Evolutionary conservation across 1,284 basidiomycete genomes (phyloP).

Genomic region (Cronartium quercuum): DNA sequence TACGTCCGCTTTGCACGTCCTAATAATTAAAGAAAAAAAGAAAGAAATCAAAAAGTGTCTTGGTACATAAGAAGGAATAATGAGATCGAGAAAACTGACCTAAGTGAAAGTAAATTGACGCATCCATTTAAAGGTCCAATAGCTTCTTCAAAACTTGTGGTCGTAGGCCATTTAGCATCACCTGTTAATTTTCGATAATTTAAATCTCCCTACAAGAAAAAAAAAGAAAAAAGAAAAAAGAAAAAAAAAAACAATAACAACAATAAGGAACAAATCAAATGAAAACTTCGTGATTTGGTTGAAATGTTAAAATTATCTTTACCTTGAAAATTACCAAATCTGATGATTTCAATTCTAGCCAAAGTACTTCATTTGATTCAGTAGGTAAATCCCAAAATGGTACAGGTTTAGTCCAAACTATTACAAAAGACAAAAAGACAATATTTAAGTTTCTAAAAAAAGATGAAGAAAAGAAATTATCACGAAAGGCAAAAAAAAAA

Average conservation of each 20-base stretch:
- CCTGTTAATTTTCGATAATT: slow-evolving; percentile 65
- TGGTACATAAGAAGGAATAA: background rate
- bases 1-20: slow-evolving; percentile 95
- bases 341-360: slow-evolving; percentile 59
- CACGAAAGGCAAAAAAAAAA: background rate
- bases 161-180: slow-evolving; percentile 79
- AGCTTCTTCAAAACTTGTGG: slow-evolving; percentile 69
- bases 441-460: background rate
- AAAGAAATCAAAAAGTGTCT: background rate
- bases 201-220: slow-evolving; percentile 30
- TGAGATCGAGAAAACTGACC: background rate
- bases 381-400: slow-evolving; percentile 73
- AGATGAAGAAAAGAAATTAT: background rate
- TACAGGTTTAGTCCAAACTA: slow-evolving; percentile 76
- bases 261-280: background rate
- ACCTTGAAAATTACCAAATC: slow-evolving; percentile 83
- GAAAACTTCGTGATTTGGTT: background rate
- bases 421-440: background rate
- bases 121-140: slow-evolving; percentile 57
- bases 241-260: background rate
- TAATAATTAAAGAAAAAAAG: slow-evolving; percentile 52
- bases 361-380: slow-evolving; percentile 59
- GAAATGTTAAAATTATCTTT: background rate
- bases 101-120: slow-evolving; percentile 23
- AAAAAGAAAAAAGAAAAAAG: too few species aligned